These are phyloP conservation scores for Turritis glabra DNA, from an alignment of 345 rosid genomes.

Conservation along the genomic window DNA sequence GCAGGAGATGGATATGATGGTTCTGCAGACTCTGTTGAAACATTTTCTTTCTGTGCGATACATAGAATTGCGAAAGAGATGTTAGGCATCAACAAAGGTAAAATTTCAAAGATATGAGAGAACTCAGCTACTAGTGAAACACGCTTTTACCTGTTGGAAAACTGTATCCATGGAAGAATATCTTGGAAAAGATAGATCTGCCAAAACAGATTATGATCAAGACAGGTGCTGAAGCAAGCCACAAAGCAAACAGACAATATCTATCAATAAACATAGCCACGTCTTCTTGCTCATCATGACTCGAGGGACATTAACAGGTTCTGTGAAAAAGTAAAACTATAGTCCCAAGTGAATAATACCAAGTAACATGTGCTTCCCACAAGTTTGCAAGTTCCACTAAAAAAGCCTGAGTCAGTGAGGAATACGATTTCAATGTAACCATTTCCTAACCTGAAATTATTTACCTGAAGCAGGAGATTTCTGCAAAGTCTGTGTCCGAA, in stretches of 20 bases:
- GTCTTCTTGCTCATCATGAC: not conserved
- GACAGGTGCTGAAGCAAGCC: constrained; percentile 6
- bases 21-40: constrained; percentile 48
- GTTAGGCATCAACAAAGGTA: constrained; percentile 3
- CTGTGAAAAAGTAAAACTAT: not conserved
- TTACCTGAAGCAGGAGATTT: constrained; percentile 90
- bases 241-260: constrained; percentile 13
- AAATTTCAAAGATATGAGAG: not conserved
- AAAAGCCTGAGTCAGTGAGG: not conserved
- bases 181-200: constrained; percentile 77
- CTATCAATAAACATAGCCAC: constrained; percentile 1
- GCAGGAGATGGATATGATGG: constrained; percentile 54
- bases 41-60: constrained; percentile 45
- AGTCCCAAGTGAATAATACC: constrained; percentile 9
- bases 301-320: not conserved
- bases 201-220: constrained; percentile 22
- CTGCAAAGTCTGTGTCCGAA: constrained; percentile 52
- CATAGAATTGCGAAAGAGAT: constrained; percentile 15
- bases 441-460: not conserved
- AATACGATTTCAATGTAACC: not conserved
- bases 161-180: constrained; percentile 60
- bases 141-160: constrained; percentile 61
- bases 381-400: constrained; percentile 2
- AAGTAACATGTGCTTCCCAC: not conserved
- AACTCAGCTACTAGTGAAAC: constrained; percentile 12